These are phyloP conservation scores for Trichoderma koningiopsis DNA, from an alignment of 2,329 filamentous ascomycete species.

Conservation along the genomic window DNA sequence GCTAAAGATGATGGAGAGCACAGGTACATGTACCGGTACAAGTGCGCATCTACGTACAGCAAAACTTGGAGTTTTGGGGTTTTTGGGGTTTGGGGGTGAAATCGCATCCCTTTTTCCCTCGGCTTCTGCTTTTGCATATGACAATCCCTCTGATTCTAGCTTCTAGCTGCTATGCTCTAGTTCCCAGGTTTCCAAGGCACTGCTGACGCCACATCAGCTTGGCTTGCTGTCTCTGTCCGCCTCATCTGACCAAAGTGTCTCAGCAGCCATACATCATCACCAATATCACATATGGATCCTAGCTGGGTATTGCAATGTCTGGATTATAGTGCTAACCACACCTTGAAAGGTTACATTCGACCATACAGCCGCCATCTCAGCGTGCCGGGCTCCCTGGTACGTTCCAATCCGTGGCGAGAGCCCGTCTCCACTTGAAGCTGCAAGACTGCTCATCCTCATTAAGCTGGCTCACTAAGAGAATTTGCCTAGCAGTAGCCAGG, in stretches of 20 bases:
- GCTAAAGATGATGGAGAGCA: background rate
- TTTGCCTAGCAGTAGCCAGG: background rate
- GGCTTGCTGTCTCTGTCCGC: background rate
- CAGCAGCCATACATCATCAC: background rate
- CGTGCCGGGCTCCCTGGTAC: background rate
- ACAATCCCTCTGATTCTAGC: background rate
- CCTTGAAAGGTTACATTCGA: background rate
- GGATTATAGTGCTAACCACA: background rate
- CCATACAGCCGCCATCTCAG: background rate
- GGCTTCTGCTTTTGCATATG: slow-evolving; percentile 8
- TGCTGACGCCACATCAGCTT: background rate
- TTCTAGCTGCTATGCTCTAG: background rate
- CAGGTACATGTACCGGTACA: background rate
- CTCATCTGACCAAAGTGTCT: slow-evolving; percentile 3
- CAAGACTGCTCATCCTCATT: slow-evolving; percentile 12
- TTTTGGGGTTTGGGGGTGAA: slow-evolving; percentile 4
- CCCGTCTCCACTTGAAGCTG: slow-evolving; percentile 1
- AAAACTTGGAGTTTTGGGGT: background rate
- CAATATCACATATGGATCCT: background rate
- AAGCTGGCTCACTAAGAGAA: background rate
- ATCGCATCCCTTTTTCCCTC: slow-evolving; percentile 5
- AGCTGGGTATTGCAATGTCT: background rate
- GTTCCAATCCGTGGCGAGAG: background rate
- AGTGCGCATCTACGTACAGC: background rate
- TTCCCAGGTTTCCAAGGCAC: background rate